Conservation (phyloP, 176 grass and related monocot species). For the Saccharum spontaneum region DNA sequence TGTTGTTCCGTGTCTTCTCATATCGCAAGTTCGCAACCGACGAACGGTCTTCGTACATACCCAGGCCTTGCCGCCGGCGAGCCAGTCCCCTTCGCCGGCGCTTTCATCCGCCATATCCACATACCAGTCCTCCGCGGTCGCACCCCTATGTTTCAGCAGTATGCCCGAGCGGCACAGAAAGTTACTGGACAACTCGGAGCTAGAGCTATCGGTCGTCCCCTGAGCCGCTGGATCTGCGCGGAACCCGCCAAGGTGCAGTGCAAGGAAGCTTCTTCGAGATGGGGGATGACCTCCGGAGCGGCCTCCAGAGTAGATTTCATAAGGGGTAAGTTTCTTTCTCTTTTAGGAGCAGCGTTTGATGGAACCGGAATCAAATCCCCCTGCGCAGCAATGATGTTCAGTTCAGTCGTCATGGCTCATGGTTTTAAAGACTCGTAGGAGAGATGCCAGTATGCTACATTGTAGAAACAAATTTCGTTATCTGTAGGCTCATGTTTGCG, state of each 20-base stretch:
- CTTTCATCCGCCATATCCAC: neutral
- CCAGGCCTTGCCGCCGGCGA: constrained; percentile 2
- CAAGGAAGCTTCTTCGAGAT: neutral
- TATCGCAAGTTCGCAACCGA: neutral
- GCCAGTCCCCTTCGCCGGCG: neutral
- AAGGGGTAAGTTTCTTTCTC: neutral
- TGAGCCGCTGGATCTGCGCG: neutral
- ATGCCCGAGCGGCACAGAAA: neutral
- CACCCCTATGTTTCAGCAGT: neutral
- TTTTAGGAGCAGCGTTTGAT: neutral
- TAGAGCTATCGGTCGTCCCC: neutral
- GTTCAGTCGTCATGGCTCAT: neutral
- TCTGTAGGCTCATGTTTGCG: no score
- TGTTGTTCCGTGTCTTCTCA: neutral
- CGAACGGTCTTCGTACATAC: neutral
- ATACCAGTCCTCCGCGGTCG: neutral
- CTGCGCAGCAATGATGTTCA: neutral
- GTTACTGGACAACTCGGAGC: neutral
- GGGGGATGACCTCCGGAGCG: neutral
- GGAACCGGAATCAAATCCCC: neutral
- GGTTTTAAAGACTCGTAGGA: neutral
- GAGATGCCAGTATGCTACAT: neutral
- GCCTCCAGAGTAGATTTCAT: neutral
- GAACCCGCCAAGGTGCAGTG: neutral
- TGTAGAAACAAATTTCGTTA: no score